A percentile compares a stretch with the other conserved stretches of the same genome.
Evolutionary conservation across 2,329 filamentous ascomycete genomes (phyloP).

Genomic region (Penicillium sp.): DNA sequence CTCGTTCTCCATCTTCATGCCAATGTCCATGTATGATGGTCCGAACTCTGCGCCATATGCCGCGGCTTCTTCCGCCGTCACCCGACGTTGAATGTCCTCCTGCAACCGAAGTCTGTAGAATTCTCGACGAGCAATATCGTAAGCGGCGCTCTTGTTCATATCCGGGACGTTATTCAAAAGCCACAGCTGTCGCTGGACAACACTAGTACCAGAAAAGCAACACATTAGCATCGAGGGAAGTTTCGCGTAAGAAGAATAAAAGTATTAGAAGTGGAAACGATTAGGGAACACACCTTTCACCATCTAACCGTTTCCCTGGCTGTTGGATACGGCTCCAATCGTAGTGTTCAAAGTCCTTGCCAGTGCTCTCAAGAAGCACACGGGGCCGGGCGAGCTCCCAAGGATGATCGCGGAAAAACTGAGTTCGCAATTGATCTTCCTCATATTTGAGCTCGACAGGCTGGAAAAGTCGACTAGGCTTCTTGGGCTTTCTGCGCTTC

Average conservation of each 20-base stretch:
- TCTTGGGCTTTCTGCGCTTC: conserved; percentile 52
- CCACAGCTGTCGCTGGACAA: conserved; percentile 87
- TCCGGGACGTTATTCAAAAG: conserved; percentile 65
- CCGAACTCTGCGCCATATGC: conserved; percentile 87
- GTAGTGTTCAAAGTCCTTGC: conserved; percentile 70
- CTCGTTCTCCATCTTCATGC: conserved; percentile 77
- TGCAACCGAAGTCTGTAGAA: conserved; percentile 82
- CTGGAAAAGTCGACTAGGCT: conserved; percentile 73
- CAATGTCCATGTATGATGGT: conserved; percentile 68
- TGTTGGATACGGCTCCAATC: conserved; percentile 81
- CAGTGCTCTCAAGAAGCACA: conserved; percentile 79
- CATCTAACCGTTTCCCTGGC: conserved; percentile 70
- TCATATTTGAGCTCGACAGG: conserved; percentile 75
- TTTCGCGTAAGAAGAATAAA: not conserved
- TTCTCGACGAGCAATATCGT: conserved; percentile 82
- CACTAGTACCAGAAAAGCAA: conserved; percentile 53
- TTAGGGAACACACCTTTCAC: conserved; percentile 66
- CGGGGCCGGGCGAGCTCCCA: conserved; percentile 93
- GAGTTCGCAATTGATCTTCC: conserved; percentile 75
- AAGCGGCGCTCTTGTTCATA: conserved; percentile 66
- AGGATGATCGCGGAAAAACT: conserved; percentile 91
- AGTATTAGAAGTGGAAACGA: not conserved
- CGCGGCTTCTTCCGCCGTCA: conserved; percentile 83
- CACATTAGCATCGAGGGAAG: conserved; percentile 9
- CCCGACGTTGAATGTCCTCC: conserved; percentile 76